Conservation (phyloP, 257 asterid genomes). For the Solanum lycopersicoides region DNA sequence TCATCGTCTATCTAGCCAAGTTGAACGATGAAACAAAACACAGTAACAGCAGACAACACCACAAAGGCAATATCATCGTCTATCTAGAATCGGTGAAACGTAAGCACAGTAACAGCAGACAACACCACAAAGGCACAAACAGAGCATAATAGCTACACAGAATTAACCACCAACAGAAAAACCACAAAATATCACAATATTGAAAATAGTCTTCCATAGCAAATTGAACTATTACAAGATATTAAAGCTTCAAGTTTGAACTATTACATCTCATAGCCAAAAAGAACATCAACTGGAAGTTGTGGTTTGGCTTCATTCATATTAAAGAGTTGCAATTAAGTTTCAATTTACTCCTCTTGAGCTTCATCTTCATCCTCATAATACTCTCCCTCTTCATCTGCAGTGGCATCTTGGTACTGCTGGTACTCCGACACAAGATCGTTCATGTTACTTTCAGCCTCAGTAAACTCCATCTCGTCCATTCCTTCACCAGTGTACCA, state of each 20-base stretch:
- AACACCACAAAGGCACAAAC: background rate
- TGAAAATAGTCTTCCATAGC: background rate
- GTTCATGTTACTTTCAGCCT: background rate
- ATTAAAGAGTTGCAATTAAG: background rate
- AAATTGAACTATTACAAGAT: background rate
- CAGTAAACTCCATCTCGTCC: background rate
- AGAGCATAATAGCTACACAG: background rate
- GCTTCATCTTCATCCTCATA: background rate
- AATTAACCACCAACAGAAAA: too few species aligned
- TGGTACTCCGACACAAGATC: background rate
- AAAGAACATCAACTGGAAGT: background rate
- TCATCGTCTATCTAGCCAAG: background rate
- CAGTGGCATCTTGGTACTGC: constrained; percentile 1
- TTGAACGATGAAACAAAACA: too few species aligned
- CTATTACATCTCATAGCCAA: background rate
- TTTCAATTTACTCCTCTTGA: background rate
- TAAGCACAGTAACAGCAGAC: background rate
- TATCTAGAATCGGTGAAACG: background rate
- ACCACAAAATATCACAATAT: background rate
- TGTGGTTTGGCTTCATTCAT: background rate
- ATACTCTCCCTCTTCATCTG: background rate
- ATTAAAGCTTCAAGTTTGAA: background rate
- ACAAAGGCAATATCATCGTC: too few species aligned
- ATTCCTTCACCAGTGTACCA: constrained; percentile 1
- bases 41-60: too few species aligned